phyloP scores from a whole-genome alignment of 2,329 filamentous ascomycete species.

The Monosporascus sp. region DNA sequence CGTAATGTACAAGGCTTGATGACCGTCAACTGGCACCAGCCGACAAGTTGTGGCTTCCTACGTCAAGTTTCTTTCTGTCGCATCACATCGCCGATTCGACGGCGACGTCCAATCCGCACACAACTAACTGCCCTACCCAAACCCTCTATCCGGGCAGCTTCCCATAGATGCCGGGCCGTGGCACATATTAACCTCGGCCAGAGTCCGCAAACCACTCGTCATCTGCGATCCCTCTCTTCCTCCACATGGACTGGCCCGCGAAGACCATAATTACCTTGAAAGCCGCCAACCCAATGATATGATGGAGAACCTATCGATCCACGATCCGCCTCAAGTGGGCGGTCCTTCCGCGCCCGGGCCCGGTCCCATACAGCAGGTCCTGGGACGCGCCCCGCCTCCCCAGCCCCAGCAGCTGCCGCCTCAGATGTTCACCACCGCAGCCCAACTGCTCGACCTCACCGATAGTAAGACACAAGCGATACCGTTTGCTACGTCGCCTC shows the following conservation, averaged over 20 bases:
- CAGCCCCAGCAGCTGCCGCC: slow-evolving; percentile 65
- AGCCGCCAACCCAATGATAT: slow-evolving; percentile 23
- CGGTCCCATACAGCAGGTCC: slow-evolving; percentile 21
- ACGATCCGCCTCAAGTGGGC: slow-evolving; percentile 41
- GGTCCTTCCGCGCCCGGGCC: slow-evolving; percentile 11
- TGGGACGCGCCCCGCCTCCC: slow-evolving; percentile 31
- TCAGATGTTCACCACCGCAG: slow-evolving; percentile 98
- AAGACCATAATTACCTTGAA: slow-evolving; percentile 3
- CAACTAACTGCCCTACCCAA: too few relatives aligned
- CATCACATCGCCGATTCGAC: too few relatives aligned
- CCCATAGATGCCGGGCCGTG: too few relatives aligned
- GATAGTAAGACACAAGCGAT: slow-evolving; percentile 66
- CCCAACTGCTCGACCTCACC: slow-evolving; percentile 90
- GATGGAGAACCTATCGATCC: slow-evolving; percentile 52
- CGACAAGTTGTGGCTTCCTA: too few relatives aligned
- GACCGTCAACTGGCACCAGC: too few relatives aligned
- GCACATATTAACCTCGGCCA: too few relatives aligned
- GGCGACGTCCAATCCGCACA: too few relatives aligned
- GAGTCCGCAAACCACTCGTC: too few relatives aligned
- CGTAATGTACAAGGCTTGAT: too few relatives aligned
- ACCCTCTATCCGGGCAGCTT: too few relatives aligned
- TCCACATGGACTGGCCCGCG: slow-evolving; percentile 19
- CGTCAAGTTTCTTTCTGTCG: too few relatives aligned
- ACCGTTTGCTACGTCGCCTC: slow-evolving; percentile 1
- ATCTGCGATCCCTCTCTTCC: background rate